Evolutionary conservation across 495 filamentous ascomycete genomes (phyloP), one percentile per base, ranked within the genome.

Genomic region (Wilcoxina mikolae): DNA sequence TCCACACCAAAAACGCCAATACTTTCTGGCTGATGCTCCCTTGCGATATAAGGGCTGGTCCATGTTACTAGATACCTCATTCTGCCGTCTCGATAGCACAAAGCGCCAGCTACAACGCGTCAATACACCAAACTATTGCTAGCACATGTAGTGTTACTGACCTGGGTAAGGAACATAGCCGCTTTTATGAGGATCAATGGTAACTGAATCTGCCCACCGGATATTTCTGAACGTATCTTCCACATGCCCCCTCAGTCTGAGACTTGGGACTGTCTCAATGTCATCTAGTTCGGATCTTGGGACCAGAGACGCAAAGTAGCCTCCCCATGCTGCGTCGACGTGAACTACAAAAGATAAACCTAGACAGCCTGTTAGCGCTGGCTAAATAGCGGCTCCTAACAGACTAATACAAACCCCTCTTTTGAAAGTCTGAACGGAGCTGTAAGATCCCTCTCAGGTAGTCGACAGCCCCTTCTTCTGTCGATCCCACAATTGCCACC

Each of bases 111-210:
- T 20, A 18, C 2, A 11, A 5, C 11, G 20, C 18, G 20, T 44
- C 31, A 38, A 7, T 3, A 39, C 1, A 39, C 35, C 3, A 39
- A 15, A 15, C 12, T 2, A 39, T 39, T 1, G 4, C 20, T 39
- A 39, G 35, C 15, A 39, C n/a, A 38, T 39, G 35, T 5, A 39
- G 20, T 18, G 4, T 39, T n/a, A n/a, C n/a, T n/a, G n/a, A n/a
- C n/a, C 46, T 3, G 72, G 72, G 51, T 75, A 76, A 2, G 70
- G 71, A 18, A 73, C 68, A 56, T 75, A 74, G 15, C 70, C 71
- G 24, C 68, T 54, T 57, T 74, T 76, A 54, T 75, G 73, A 3
- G 72, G 72, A 51, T 76, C 72, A 20, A 74, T 67, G 0, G 73
- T 75, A 42, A 75, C 68, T 5, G 67, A 70, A 53, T 74, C 70